These are phyloP conservation scores for Elaeis oleifera DNA, from an alignment of 202 grass and related monocot genomes.

Conservation along the genomic window DNA sequence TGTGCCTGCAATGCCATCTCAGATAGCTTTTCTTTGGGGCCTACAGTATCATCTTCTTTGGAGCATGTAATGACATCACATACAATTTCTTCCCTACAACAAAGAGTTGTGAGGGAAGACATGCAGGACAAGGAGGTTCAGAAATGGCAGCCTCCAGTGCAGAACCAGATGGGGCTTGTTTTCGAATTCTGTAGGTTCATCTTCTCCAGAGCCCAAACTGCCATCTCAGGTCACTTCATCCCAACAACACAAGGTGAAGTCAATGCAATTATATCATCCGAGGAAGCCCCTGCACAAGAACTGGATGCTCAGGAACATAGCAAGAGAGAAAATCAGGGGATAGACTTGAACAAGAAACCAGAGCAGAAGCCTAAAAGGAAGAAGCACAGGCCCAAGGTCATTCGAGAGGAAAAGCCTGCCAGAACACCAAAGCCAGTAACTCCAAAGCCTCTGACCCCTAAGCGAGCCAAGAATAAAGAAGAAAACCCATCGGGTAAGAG, in stretches of 20 bases:
- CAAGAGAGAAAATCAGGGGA: slow-evolving; percentile 17
- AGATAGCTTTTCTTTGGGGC: too few relatives aligned
- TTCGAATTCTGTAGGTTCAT: neutral
- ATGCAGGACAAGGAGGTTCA: neutral
- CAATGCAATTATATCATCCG: slow-evolving; percentile 8
- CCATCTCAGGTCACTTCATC: slow-evolving; percentile 17
- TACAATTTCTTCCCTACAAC: too few relatives aligned
- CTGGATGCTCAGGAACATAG: slow-evolving; percentile 10
- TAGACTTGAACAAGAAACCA: slow-evolving; percentile 43
- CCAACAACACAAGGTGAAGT: slow-evolving; percentile 6
- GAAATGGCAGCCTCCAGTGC: neutral
- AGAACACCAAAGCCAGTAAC: slow-evolving; percentile 39
- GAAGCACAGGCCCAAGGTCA: slow-evolving; percentile 75
- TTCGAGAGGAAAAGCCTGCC: slow-evolving; percentile 41
- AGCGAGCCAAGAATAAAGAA: slow-evolving; percentile 30
- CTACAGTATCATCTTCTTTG: too few relatives aligned
- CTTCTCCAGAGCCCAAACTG: neutral
- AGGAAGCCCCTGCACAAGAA: slow-evolving; percentile 13
- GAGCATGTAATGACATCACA: too few relatives aligned
- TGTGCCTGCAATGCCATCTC: too few relatives aligned
- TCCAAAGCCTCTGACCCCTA: slow-evolving; percentile 35
- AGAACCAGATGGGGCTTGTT: neutral
- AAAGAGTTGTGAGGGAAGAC: neutral
- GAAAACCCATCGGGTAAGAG: neutral
- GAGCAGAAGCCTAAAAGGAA: slow-evolving; percentile 53